Evolutionary conservation across 805 yeast genomes (phyloP), one percentile per base, ranked within the genome.

Genomic region (Wickerhamiella azymoides): DNA sequence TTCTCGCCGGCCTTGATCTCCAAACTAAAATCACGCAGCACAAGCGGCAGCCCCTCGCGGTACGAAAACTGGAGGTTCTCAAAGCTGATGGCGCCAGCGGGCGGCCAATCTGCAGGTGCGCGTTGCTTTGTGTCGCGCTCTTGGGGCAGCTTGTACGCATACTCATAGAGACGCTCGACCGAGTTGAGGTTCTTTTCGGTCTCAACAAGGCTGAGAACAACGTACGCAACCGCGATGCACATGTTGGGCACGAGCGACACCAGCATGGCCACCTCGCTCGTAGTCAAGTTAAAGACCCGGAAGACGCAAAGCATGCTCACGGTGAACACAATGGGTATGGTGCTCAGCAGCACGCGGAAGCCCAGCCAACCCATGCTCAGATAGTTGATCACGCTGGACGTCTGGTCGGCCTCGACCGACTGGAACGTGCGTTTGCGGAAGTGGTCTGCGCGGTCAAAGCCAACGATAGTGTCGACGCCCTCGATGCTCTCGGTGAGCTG

Each of bases 121-220:
- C 64, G 68, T 51, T 52, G 52, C 38, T 64, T 59, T 52, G 71
- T 73, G 0, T 80, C 70, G 1, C 81, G 82, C 60, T 84, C 94
- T 54, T 77, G 77, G 1, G 61, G 62, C 9, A 84, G 61, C 18
- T 72, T 65, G 16, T 72, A 65, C 1, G 82, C 85, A 60, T 80
- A 80, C 54, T 77, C 75, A 46, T 73, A 66, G 35, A 83, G 61
- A 61, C 93, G 70, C 60, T 83, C 92, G 16, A 75, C 84, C 0
- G 86, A 74, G 53, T 79, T 81, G 79, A 83, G 69, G 55, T 79
- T 80, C 58, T 81, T 83, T 57, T 84, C 92, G 24, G 79, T 72
- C 54, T 76, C 77, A 1, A 89, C 82, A 56, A 74, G 61, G 18
- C 82, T 69, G 55, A 82, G 71, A 50, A 83, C 68, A 52, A 79